Evolutionary conservation across 768 basidiomycete species (phyloP), one percentile per base, ranked within the genome.

Genomic region (Lentinula sp.): DNA sequence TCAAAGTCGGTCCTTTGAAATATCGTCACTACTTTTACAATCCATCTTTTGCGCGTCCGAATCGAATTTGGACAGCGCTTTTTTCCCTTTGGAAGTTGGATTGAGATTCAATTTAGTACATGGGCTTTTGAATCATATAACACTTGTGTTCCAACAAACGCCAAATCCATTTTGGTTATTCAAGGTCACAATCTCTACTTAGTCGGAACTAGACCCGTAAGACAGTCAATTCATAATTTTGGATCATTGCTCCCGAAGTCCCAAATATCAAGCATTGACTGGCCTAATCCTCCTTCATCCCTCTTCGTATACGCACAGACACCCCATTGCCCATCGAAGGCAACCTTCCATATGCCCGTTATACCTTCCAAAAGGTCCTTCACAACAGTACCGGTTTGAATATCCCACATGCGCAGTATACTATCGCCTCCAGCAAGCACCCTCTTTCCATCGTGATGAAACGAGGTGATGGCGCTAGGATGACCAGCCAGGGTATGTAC

Each of bases 391-490:
- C 96, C 97, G 6, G 94, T 91, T 39, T 87, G 77, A 62, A 96
- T 82, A 71, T 98, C 91, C 97, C 97, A 99, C 88, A 98, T 91
- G 80, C 98, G 98, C 66, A 99, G 80, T 62, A 91, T 92, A 15
- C 97, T 95, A 66, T 98, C 96, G 11, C 89, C 92, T 10, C 96
- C 96, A 67, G 89, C 92, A 34, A 99, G 81, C 49, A 98, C 92
- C 70, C 96, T 98, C 79, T 92, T 93, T 71, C 98, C 95, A 71
- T 98, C 96, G 65, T 96, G 95, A 72, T 96, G 93, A 81, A 98
- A 98, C 75, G 96, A 98, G 16, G 97, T 98, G 65, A 98, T 98
- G n/a, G 97, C 95, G 18, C 95, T 95, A 5, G 89, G 89, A 71
- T 98, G 96, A 0, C 91, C 93, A 5, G 88, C 86, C 28, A 99